Percentiles rank a stretch among this genome's conserved stretches.
These are phyloP conservation scores for Glycyrrhiza uralensis DNA, from an alignment of 306 rosid species.

Conservation along the genomic window DNA sequence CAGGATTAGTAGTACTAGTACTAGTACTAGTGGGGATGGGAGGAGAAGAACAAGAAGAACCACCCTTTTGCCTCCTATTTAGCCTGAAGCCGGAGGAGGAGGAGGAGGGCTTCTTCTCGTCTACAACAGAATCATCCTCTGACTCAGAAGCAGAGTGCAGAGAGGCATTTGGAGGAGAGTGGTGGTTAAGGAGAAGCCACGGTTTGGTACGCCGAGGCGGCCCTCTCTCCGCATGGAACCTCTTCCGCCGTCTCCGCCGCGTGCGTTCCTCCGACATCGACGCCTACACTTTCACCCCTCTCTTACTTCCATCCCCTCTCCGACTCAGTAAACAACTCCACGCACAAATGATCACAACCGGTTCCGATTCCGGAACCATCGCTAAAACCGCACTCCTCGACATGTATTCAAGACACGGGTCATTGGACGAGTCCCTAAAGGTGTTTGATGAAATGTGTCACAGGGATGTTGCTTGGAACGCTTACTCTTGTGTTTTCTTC, in stretches of 20 bases:
- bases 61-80: too few relatives aligned
- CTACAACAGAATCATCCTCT: too few relatives aligned
- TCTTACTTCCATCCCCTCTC: slow-evolving; percentile 44
- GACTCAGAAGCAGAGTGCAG: too few relatives aligned
- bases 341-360: slow-evolving; percentile 43
- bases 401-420: slow-evolving; percentile 53
- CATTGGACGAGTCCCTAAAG: slow-evolving; percentile 30
- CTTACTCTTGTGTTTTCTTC: slow-evolving; percentile 43
- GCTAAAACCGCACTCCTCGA: slow-evolving; percentile 50
- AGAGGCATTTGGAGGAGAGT: too few relatives aligned
- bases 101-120: too few relatives aligned
- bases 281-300: slow-evolving; percentile 45
- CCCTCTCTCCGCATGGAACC: slow-evolving; percentile 34
- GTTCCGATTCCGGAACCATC: slow-evolving; percentile 41
- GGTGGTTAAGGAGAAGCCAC: too few relatives aligned
- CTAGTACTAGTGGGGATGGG: too few relatives aligned
- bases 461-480: slow-evolving; percentile 64
- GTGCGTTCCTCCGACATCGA: slow-evolving; percentile 32
- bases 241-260: slow-evolving; percentile 39
- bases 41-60: too few relatives aligned
- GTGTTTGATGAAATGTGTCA: slow-evolving; percentile 57
- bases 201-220: slow-evolving; percentile 35
- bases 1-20: too few relatives aligned
- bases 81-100: too few relatives aligned
- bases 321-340: slow-evolving; percentile 49